Evolutionary conservation across 805 yeast genomes (phyloP), one percentile per base, ranked within the genome.

Genomic region (Yarrowia sp.): DNA sequence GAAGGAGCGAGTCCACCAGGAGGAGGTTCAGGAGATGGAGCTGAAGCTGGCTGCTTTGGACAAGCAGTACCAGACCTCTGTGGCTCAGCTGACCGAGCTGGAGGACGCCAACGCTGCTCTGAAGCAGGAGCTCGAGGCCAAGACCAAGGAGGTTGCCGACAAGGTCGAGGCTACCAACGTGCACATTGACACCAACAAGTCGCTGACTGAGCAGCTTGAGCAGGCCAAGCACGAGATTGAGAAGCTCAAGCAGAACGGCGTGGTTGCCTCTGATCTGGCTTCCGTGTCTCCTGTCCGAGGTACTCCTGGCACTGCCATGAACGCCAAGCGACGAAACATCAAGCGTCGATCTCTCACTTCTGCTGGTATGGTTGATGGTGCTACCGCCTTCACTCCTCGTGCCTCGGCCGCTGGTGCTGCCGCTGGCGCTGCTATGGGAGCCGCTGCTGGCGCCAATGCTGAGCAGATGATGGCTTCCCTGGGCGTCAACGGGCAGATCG

Each of bases 381-480:
- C 46, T 9, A 33, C 36, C 7, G 61, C 66, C 56, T 56, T 65
- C 36, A 35, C 44, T 33, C 68, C 67, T 41, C 72, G 68, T 2
- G 61, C 66, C 7, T 63, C 69, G 30, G 71, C 71, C 61, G 69
- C 69, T 58, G 65, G 67, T n/a, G 71, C 73, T 32, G 70, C 65
- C 51, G 62, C 67, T 12, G 64, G 63, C 17, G 59, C 65, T 24
- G 46, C 54, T 26, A 32, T 48, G 54, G 59, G 44, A 3, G 49
- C 66, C 35, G 66, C 66, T 26, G 49, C 54, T 9, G 62, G 66
- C 26, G 63, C 68, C 35, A 61, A 68, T 21, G 71, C 89, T 84
- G 82, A 81, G 83, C 70, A 79, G 87, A 70, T 71, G 12, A 67
- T 68, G 41, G 69, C 69, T 22, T 69, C 71, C 84, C 66, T 80